phyloP scores from a whole-genome alignment of 306 rosid genomes.

The Vicia faba region DNA sequence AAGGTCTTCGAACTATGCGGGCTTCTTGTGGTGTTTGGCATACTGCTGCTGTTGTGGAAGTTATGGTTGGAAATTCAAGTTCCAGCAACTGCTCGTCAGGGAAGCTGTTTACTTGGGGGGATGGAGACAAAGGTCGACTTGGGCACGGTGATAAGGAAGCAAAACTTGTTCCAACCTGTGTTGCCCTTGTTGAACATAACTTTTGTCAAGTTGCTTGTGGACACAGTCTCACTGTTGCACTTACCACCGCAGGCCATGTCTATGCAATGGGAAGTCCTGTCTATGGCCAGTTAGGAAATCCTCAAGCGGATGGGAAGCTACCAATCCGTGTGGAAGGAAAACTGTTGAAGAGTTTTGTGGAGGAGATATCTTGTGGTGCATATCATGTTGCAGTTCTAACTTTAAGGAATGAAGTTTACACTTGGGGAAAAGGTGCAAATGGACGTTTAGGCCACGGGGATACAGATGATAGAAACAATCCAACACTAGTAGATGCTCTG shows the following conservation, averaged over 20 bases:
- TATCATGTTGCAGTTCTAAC: constrained; percentile 97
- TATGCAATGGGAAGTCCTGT: constrained; percentile 97
- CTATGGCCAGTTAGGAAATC: constrained; percentile 93
- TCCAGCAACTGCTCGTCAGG: constrained; percentile 95
- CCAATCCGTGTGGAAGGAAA: constrained; percentile 86
- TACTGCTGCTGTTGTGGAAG: constrained; percentile 98
- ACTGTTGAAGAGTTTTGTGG: constrained; percentile 82
- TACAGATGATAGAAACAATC: constrained; percentile 76
- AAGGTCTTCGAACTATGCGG: constrained; percentile 94
- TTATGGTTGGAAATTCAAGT: constrained; percentile 93
- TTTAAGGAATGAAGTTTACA: constrained; percentile 91
- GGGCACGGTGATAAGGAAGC: constrained; percentile 98
- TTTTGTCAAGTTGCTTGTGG: constrained; percentile 96
- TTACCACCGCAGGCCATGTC: constrained; percentile 85
- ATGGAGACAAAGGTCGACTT: constrained; percentile 97
- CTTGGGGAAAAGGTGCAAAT: constrained; percentile 99
- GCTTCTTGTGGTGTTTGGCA: constrained; percentile 99
- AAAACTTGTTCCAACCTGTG: constrained; percentile 97
- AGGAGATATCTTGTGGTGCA: constrained; percentile 98
- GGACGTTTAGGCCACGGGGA: constrained; percentile 99
- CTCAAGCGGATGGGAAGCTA: constrained; percentile 88
- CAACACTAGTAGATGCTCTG: constrained; percentile 85
- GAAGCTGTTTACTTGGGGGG: constrained; percentile 98
- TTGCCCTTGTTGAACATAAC: constrained; percentile 91
- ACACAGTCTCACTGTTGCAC: constrained; percentile 92